These are phyloP conservation scores for Xylaria sp. DNA, from an alignment of 2,329 filamentous ascomycete species.

Conservation along the genomic window DNA sequence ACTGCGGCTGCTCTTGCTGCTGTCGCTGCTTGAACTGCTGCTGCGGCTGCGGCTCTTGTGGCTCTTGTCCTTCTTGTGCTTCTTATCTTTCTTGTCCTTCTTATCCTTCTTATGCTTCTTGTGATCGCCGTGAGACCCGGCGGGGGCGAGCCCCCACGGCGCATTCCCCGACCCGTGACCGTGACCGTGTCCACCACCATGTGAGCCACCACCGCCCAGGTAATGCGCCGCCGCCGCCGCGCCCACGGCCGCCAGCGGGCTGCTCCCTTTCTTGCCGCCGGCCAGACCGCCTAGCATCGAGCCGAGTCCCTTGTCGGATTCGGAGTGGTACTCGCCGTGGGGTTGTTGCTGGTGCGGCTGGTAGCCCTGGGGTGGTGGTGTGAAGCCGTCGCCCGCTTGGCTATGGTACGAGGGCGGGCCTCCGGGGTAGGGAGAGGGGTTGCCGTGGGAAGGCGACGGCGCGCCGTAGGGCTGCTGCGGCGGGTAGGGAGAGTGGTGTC, in stretches of 20 bases:
- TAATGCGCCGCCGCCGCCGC: constrained; percentile 30
- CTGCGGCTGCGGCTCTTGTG: constrained; percentile 32
- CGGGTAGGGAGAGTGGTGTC: constrained; percentile 29
- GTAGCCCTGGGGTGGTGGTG: constrained; percentile 7
- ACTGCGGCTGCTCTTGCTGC: constrained; percentile 26
- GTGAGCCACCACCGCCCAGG: constrained; percentile 22
- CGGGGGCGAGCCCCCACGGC: constrained; percentile 21
- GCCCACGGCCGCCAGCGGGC: constrained; percentile 25
- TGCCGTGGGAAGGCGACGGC: constrained; percentile 24
- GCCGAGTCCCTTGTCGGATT: constrained; percentile 28
- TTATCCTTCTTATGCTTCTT: constrained; percentile 29
- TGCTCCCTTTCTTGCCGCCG: constrained; percentile 9
- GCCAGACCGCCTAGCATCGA: constrained; percentile 25
- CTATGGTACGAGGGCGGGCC: constrained; percentile 20
- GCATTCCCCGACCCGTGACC: constrained; percentile 18
- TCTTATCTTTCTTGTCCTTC: constrained; percentile 13
- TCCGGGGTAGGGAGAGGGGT: constrained; percentile 20
- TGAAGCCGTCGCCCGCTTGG: constrained; percentile 18
- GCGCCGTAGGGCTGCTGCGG: constrained; percentile 22
- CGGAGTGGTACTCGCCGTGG: constrained; percentile 12
- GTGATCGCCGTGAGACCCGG: constrained; percentile 16
- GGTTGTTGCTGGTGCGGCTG: constrained; percentile 16
- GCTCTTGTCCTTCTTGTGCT: constrained; percentile 29
- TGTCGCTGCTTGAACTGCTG: constrained; percentile 28
- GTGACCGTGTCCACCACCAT: constrained; percentile 8